These are phyloP conservation scores for Xeromyces bisporus DNA, from an alignment of 495 filamentous ascomycete genomes.

Conservation along the genomic window DNA sequence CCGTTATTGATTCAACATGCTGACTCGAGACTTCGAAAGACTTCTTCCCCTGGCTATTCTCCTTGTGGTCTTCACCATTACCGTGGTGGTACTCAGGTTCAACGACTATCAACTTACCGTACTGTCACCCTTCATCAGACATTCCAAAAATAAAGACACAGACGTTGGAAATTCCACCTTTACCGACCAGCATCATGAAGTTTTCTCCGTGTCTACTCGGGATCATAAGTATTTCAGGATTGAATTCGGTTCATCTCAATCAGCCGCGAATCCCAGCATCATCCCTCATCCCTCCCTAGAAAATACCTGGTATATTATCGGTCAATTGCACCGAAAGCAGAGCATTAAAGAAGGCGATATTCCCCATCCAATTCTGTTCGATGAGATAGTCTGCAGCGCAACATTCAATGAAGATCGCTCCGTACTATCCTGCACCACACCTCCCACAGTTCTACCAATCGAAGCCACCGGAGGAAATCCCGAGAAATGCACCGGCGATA, in stretches of 20 bases:
- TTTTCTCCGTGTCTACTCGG: slow-evolving; percentile 25
- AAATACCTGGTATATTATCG: slow-evolving; percentile 30
- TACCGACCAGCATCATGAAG: slow-evolving; percentile 8
- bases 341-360: neutral
- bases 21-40: slow-evolving; percentile 1
- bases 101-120: neutral
- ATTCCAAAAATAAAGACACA: neutral
- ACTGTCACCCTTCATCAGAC: neutral
- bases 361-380: slow-evolving; percentile 8
- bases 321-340: slow-evolving; percentile 16
- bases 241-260: slow-evolving; percentile 15
- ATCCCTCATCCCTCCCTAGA: slow-evolving; percentile 29
- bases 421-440: slow-evolving; percentile 19
- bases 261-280: slow-evolving; percentile 34
- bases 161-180: neutral
- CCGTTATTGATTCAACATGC: too few species aligned
- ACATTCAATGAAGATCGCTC: slow-evolving; percentile 17
- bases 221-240: slow-evolving; percentile 26
- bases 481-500: slow-evolving; percentile 22
- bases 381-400: slow-evolving; percentile 31
- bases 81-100: neutral
- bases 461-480: slow-evolving; percentile 17
- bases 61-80: neutral
- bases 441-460: slow-evolving; percentile 22
- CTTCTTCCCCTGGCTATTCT: neutral